A percentile compares a stretch with the other conserved stretches of the same genome.
These are phyloP conservation scores for Metschnikowia cerradonensis DNA, from an alignment of 805 yeast genomes.

Conservation along the genomic window DNA sequence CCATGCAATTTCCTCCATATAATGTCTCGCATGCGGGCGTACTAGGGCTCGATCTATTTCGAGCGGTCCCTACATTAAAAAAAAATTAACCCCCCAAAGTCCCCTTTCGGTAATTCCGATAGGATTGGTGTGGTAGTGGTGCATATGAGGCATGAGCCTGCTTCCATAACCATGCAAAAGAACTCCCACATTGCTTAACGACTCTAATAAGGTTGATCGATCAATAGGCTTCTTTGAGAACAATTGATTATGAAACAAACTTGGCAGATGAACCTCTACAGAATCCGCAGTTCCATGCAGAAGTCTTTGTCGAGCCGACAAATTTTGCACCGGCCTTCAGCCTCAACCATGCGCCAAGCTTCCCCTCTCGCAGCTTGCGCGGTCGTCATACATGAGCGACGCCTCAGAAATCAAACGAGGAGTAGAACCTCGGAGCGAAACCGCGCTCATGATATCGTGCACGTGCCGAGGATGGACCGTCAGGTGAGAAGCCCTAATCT, in stretches of 20 bases:
- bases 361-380: not conserved
- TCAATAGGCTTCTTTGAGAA: not conserved
- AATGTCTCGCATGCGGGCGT: not conserved
- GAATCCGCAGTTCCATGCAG: not conserved
- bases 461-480: not conserved
- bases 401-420: not conserved
- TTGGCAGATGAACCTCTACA: not conserved
- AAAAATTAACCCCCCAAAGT: not conserved
- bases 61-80: not conserved
- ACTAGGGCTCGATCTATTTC: not conserved
- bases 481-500: conserved; percentile 3
- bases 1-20: not conserved
- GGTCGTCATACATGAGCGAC: not conserved
- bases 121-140: not conserved
- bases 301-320: not conserved
- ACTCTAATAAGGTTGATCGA: not conserved
- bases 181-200: not conserved
- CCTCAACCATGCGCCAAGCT: not conserved
- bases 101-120: not conserved
- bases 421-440: not conserved
- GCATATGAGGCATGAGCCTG: not conserved
- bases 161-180: not conserved
- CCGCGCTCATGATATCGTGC: not conserved
- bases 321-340: not conserved
- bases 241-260: not conserved